Base-by-base conservation (phyloP, 164 flowering plant species). In the Umbilicus rupestris region DNA sequence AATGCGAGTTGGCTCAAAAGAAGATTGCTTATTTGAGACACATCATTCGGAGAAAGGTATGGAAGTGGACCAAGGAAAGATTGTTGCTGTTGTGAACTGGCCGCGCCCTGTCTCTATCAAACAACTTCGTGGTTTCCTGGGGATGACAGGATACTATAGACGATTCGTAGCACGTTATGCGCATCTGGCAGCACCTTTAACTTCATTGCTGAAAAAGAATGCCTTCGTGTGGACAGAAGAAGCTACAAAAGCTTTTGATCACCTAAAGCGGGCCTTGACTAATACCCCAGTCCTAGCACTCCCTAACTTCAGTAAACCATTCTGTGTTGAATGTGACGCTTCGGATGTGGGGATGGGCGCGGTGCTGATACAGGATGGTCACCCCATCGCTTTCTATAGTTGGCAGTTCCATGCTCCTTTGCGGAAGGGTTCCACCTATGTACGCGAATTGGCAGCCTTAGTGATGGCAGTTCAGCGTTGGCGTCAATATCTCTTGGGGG, bases 271-370 rank as follows among this genome's bases (percentile, higher is more conserved):
- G 20, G 24, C 63, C 22, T 12, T 71, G 20, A 66, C 63, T 1
- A 29, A 14, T 0, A 12, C 22, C 0, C 73, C 69, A 5, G 59
- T 59, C 0, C 11, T 60, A 15, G 73, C 60, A 0, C 5, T 71
- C 10, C 73, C 69, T 8, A 9, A 71, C 30, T 66, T 65, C 12
- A 28, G 0, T 0, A 0, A 28, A 2, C 12, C 24, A 0, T 70
- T 65, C 22, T 31, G 9, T 4, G 6, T 64, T 4, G 55, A 65
- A 41, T 41, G 68, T 4, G 57, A 65, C 64, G 73, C 71, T n/a
- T 64, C 57, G 0, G 35, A 24, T 7, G 1, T 0, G 19, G 73
- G 55, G 2, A 10, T 70, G n/a, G 73, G 73, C 1, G 73, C 31
- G 9, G 64, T 70, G 5, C 10, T 70, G 6, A 2, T 11, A 0